Base-by-base conservation (phyloP, 179 eudicot genomes). In the Corrigiola litoralis region DNA sequence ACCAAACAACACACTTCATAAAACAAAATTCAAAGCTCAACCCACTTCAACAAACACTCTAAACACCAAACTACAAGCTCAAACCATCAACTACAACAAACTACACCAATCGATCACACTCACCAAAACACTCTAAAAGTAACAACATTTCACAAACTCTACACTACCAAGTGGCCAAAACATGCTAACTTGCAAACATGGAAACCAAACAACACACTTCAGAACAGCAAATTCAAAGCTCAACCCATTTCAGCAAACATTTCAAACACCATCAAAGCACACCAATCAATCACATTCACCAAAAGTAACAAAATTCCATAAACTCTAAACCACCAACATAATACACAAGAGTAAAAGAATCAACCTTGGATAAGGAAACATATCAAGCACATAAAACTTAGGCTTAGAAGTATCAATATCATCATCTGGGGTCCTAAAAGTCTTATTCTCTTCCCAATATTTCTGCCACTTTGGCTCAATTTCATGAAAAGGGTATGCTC, bases 331-430 rank as follows among this genome's bases (percentile, higher is more conserved):
- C 7, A 23, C 27, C 20, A 18, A 2, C 10, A 20, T 33, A 18
- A 33, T 10, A n/a, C 6, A 25, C 12, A 36, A 17, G 12, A 1
- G 23, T 2, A 51, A 53, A 65, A 44, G 18, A 14, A n/a, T 12
- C 28, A 25, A 90, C 99, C 99, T 95, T 34, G 99, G 99, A 52
- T 95, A 95, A 63, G 99, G 99, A 74, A 95, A 95, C 99, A 95
- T 95, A 65, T 90, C 99, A 68, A 95, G 99, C 67, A 91, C 96
- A 69, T 95, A 95, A 61, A 79, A 95, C 77, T 95, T 95, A 31
- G 99, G 96, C 58, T 86, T 95, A 25, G 96, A 86, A 58, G 81
- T 85, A 74, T 95, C 97, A 74, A 95, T 8, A 40, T 40, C 66
- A 42, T 87, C 81, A 70, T 87, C 95, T 11, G 97, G 95, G 2